Evolutionary conservation across 2,329 filamentous ascomycete genomes (phyloP), one percentile per base, ranked within the genome.

Genomic region (Dactylellina leptospora): DNA sequence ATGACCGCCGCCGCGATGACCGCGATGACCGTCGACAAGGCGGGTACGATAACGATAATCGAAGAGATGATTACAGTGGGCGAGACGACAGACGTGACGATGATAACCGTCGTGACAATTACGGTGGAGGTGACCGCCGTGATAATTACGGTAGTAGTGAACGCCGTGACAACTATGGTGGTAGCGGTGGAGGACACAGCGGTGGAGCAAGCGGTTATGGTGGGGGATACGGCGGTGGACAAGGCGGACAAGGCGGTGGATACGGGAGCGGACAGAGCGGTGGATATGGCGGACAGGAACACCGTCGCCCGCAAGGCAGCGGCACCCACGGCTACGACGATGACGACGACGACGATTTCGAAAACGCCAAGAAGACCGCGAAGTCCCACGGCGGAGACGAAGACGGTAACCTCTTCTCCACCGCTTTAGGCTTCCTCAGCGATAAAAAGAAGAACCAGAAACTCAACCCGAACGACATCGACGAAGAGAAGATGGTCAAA

Each of bases 401-500:
- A 9, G 51, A 62, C 13, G 78, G 75, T 55, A 60, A 75, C 50
- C 75, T 89, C 42, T 90, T 90, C 81, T 82, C 81, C 73, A 81
- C 79, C 18, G 86, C 85, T 0, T 78, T 89, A 20, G 81, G 82
- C 56, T 82, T 84, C 78, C 80, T 90, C 1, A 79, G 81, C 13
- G 83, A 86, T 73, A 83, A 85, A 77, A 82, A 85, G 77, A 81
- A 83, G 23, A 48, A 64, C n/a, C 44, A 64, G 8, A 78, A 81
- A 18, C 79, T 84, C 36, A 78, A 82, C 38, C 80, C 83, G 38
- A 82, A 85, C 60, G 82, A 85, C 30, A 78, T 90, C 16, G 84
- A 90, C 75, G 86, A 90, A 78, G 79, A 86, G 54, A 82, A 91
- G 72, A 89, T 90, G 16, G 85, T 93, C 20, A 83, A 85, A 75